Evolutionary conservation across 768 basidiomycete species (phyloP).

Genomic region (Tephrocybe sp.): DNA sequence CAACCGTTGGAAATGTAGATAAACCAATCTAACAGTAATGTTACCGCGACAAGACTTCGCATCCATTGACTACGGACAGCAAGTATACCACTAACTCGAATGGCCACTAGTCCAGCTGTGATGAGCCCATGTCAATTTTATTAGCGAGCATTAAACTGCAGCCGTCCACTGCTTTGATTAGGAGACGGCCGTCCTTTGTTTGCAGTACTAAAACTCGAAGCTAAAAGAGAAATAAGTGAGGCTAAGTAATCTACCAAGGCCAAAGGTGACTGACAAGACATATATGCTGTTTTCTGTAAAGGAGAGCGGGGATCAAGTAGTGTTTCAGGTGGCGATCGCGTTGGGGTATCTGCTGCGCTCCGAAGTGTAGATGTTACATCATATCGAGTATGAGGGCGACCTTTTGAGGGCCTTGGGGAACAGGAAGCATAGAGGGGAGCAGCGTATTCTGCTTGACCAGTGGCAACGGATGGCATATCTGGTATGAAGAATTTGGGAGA

Average conservation of each 20-base stretch:
- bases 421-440: constrained; percentile 7
- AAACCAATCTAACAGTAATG: too few species aligned
- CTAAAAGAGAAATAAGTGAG: background rate
- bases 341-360: background rate
- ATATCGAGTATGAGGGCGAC: background rate
- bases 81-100: too few species aligned
- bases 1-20: too few species aligned
- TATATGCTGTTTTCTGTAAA: background rate
- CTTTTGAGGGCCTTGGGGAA: background rate
- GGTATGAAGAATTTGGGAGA: constrained; percentile 14
- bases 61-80: too few species aligned
- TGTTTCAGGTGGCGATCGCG: background rate
- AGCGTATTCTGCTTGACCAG: constrained; percentile 2
- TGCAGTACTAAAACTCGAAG: background rate
- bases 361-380: background rate
- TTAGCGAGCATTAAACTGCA: too few species aligned
- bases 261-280: background rate
- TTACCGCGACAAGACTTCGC: too few species aligned
- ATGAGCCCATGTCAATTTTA: too few species aligned
- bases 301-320: constrained; percentile 13
- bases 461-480: background rate
- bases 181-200: constrained; percentile 5
- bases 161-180: background rate
- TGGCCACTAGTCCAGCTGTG: too few species aligned
- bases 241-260: background rate